Percentiles rank a stretch among this genome's conserved stretches.
phyloP scores from a whole-genome alignment of 257 asterid genomes.

The Leonotis leonurus region DNA sequence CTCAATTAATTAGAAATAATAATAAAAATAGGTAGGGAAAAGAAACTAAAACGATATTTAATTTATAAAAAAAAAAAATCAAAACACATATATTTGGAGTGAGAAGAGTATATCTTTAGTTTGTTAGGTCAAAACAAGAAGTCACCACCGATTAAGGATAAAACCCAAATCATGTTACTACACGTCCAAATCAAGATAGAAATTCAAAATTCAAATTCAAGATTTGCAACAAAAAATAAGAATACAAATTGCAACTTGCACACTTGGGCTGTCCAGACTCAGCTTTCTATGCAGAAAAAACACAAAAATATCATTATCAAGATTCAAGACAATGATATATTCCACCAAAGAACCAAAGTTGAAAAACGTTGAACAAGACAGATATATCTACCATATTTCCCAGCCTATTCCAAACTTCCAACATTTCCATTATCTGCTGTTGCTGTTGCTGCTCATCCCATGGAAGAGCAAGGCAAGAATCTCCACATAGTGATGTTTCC shows the following conservation, averaged over 20 bases:
- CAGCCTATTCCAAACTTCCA: not conserved
- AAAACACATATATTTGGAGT: too few species aligned
- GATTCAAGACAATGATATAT: conserved; percentile 11
- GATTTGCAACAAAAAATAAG: not conserved
- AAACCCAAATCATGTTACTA: too few species aligned
- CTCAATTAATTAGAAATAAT: too few species aligned
- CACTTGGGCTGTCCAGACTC: not conserved
- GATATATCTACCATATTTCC: not conserved
- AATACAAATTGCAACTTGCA: conserved; percentile 9
- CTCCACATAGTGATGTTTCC: conserved; percentile 88
- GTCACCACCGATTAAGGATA: too few species aligned
- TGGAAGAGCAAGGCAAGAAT: conserved; percentile 31
- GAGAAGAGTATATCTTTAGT: not conserved
- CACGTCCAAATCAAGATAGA: not conserved
- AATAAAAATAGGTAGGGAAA: too few species aligned
- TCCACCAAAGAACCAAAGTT: not conserved
- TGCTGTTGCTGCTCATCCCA: conserved; percentile 23
- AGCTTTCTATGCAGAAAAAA: not conserved
- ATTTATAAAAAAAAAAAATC: too few species aligned
- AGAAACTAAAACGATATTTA: too few species aligned
- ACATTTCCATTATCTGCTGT: not conserved
- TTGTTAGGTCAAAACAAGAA: not conserved
- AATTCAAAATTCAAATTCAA: not conserved
- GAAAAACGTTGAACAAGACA: not conserved
- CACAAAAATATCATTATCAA: not conserved